Evolutionary conservation across 805 yeast species (phyloP).

Genomic region (Wickerhamia fluorescens): DNA sequence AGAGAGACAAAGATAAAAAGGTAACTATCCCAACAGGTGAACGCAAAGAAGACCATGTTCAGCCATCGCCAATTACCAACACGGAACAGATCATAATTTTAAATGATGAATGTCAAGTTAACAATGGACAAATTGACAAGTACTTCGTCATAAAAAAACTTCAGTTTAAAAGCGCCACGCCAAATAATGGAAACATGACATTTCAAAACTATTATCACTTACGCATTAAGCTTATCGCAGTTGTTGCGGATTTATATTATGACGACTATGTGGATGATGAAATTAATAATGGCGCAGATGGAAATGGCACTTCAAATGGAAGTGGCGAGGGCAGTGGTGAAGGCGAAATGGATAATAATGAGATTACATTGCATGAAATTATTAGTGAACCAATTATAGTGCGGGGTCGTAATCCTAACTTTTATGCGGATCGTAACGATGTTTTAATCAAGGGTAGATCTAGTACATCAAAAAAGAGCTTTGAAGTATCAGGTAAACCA

Average conservation of each 20-base stretch:
- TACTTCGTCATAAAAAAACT: slow-evolving; percentile 33
- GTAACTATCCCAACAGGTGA: background rate
- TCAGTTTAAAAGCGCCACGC: slow-evolving; percentile 46
- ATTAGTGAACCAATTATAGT: slow-evolving; percentile 45
- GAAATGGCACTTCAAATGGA: slow-evolving; percentile 6
- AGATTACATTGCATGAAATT: slow-evolving; percentile 23
- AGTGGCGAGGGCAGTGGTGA: slow-evolving; percentile 10
- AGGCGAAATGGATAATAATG: slow-evolving; percentile 18
- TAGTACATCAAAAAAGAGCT: slow-evolving; percentile 5
- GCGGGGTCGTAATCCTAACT: slow-evolving; percentile 57
- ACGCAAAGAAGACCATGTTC: slow-evolving; percentile 7
- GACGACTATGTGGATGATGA: slow-evolving; percentile 32
- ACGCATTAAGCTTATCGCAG: slow-evolving; percentile 25
- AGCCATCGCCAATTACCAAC: slow-evolving; percentile 12
- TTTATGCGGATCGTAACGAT: slow-evolving; percentile 48
- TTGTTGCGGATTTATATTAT: slow-evolving; percentile 31
- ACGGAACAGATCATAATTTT: slow-evolving; percentile 20
- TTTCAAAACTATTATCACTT: slow-evolving; percentile 42
- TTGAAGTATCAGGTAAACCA: slow-evolving; percentile 5
- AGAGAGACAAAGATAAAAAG: slow-evolving; percentile 8
- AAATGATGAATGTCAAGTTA: slow-evolving; percentile 15
- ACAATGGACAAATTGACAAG: slow-evolving; percentile 18
- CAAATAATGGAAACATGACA: slow-evolving; percentile 42
- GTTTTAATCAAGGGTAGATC: slow-evolving; percentile 27
- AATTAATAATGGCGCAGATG: slow-evolving; percentile 8